Evolutionary conservation across 176 grass and related monocot genomes (phyloP).

Genomic region (Bromus sterilis): DNA sequence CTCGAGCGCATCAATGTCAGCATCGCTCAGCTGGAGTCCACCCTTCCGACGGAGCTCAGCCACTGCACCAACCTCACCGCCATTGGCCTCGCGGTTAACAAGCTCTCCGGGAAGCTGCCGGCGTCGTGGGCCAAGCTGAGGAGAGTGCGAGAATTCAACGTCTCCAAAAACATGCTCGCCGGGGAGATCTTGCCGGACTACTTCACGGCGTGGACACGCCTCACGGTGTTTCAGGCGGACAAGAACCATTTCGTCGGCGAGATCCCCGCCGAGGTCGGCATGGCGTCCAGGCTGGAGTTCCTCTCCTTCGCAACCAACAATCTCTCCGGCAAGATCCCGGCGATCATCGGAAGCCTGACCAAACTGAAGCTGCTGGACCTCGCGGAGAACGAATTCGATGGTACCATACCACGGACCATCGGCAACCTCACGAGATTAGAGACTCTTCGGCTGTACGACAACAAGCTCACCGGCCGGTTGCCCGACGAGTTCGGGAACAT

Average conservation of each 20-base stretch:
- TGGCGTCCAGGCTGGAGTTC: slow-evolving; percentile 30
- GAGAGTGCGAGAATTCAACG: slow-evolving; percentile 45
- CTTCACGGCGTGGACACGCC: slow-evolving; percentile 54
- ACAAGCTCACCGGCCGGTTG: slow-evolving; percentile 49
- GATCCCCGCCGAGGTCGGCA: slow-evolving; percentile 36
- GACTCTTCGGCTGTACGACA: slow-evolving; percentile 38
- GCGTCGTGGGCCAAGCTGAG: slow-evolving; percentile 33
- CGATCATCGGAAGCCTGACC: slow-evolving; percentile 40
- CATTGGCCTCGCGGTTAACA: slow-evolving; percentile 45
- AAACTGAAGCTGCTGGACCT: slow-evolving; percentile 44
- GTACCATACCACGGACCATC: slow-evolving; percentile 33
- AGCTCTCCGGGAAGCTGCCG: slow-evolving; percentile 36
- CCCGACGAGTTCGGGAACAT: slow-evolving; percentile 60
- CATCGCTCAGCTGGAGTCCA: slow-evolving; percentile 34
- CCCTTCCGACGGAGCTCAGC: slow-evolving; percentile 51
- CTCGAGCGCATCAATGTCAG: slow-evolving; percentile 49
- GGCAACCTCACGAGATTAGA: slow-evolving; percentile 45
- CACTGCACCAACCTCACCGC: slow-evolving; percentile 42
- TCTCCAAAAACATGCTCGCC: slow-evolving; percentile 61
- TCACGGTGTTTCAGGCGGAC: slow-evolving; percentile 59
- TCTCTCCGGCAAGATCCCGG: slow-evolving; percentile 47
- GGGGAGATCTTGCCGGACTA: slow-evolving; percentile 38
- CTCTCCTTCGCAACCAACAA: slow-evolving; percentile 44
- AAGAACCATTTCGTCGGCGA: slow-evolving; percentile 37
- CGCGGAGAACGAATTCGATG: slow-evolving; percentile 35